A percentile compares a stretch with the other conserved stretches of the same genome.
Evolutionary conservation across 306 rosid species (phyloP).

Genomic region (Macrotyloma uniflorum): DNA sequence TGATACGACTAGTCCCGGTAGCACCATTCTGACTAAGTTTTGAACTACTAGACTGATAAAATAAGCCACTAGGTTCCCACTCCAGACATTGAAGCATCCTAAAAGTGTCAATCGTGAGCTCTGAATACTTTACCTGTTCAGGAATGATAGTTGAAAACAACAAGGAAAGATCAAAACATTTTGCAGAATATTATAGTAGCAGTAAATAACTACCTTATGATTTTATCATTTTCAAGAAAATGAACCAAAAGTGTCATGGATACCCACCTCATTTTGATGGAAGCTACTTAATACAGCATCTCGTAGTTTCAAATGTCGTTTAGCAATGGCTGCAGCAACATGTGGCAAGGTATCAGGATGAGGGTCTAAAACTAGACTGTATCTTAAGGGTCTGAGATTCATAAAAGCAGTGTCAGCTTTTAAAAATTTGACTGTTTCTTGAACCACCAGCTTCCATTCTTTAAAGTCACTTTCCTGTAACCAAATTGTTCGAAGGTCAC

Average conservation of each 20-base stretch:
- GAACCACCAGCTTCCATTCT: constrained; percentile 96
- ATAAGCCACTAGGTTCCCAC: constrained; percentile 97
- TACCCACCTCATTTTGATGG: constrained; percentile 81
- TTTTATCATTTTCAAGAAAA: constrained; percentile 7
- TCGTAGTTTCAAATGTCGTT: constrained; percentile 64
- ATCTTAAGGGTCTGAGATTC: constrained; percentile 91
- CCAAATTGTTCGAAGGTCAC: constrained; percentile 46
- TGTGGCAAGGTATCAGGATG: constrained; percentile 69
- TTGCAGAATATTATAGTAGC: not conserved
- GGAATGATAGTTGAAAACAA: constrained; percentile 29
- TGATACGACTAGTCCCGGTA: constrained; percentile 61
- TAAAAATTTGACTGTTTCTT: constrained; percentile 82
- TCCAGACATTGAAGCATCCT: constrained; percentile 97
- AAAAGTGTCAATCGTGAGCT: constrained; percentile 91
- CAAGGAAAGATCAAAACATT: constrained; percentile 22
- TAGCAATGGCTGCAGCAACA: constrained; percentile 53
- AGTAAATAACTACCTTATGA: not conserved
- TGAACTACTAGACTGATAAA: constrained; percentile 63
- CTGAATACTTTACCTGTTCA: constrained; percentile 87
- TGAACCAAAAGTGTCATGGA: constrained; percentile 24
- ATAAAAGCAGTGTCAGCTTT: constrained; percentile 78
- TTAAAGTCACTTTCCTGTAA: constrained; percentile 84
- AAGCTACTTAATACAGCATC: constrained; percentile 92
- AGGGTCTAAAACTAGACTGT: constrained; percentile 80
- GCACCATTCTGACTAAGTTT: constrained; percentile 74